These are phyloP conservation scores for Euphrasia arctica DNA, from an alignment of 305 asterid species.

Conservation along the genomic window DNA sequence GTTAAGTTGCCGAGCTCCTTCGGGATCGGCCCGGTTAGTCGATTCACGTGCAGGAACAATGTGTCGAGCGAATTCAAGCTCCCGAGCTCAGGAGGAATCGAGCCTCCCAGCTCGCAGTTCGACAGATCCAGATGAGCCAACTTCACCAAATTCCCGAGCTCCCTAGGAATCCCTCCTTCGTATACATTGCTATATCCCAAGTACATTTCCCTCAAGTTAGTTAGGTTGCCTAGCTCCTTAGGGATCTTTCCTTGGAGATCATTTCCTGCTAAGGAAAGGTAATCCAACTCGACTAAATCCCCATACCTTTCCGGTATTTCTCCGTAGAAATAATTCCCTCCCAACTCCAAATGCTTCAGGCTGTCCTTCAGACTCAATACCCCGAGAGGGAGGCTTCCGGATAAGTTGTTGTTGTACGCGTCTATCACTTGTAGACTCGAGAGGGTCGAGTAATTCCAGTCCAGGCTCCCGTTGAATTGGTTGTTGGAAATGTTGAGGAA, in stretches of 20 bases:
- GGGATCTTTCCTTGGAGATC: slow-evolving; percentile 77
- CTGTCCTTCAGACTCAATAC: slow-evolving; percentile 43
- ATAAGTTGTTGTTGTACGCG: slow-evolving; percentile 83
- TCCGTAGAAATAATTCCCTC: slow-evolving; percentile 84
- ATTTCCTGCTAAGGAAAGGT: slow-evolving; percentile 78
- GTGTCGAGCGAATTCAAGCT: slow-evolving; percentile 62
- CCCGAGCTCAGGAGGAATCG: slow-evolving; percentile 75
- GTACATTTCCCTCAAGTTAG: slow-evolving; percentile 72
- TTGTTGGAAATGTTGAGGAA: slow-evolving; percentile 81
- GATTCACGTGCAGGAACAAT: slow-evolving; percentile 64
- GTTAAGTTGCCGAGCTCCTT: slow-evolving; percentile 79
- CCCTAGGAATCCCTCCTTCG: slow-evolving; percentile 80
- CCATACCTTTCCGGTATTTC: slow-evolving; percentile 67
- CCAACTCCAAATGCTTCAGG: slow-evolving; percentile 73
- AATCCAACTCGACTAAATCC: slow-evolving; percentile 50
- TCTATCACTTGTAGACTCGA: slow-evolving; percentile 59
- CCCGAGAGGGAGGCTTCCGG: slow-evolving; percentile 65
- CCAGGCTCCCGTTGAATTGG: slow-evolving; percentile 57
- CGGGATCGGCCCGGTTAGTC: slow-evolving; percentile 72
- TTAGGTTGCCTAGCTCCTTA: slow-evolving; percentile 68
- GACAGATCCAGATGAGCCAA: slow-evolving; percentile 75
- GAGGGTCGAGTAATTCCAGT: slow-evolving; percentile 74
- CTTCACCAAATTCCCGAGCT: slow-evolving; percentile 70
- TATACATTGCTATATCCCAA: slow-evolving; percentile 68
- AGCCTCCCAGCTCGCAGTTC: slow-evolving; percentile 67